Conservation (phyloP, 2,329 filamentous ascomycete genomes). For the Pseudogymnoascus sp. region DNA sequence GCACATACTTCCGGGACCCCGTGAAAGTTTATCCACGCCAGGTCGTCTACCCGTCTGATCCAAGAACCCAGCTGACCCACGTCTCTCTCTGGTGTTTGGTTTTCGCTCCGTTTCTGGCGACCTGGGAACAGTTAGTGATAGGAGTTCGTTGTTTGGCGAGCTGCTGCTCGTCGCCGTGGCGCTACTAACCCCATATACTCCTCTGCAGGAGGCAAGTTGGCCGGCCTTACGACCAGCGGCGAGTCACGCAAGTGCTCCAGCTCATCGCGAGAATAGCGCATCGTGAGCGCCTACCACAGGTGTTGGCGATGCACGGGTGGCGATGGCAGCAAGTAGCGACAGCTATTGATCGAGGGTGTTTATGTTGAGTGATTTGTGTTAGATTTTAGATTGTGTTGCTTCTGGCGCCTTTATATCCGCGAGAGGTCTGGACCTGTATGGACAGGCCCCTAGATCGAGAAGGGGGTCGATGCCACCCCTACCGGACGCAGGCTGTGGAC, state of each 20-base stretch:
- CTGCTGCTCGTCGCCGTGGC: background rate
- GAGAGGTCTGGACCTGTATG: background rate
- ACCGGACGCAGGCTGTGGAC: background rate
- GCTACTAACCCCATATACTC: conserved; percentile 84
- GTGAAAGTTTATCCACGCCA: conserved; percentile 43
- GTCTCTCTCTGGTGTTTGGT: conserved; percentile 8
- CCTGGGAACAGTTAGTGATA: background rate
- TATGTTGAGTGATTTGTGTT: background rate
- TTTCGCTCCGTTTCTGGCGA: background rate
- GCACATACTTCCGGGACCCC: conserved; percentile 48
- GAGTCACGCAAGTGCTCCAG: conserved; percentile 70
- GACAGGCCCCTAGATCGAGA: conserved; percentile 2
- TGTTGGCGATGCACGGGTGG: background rate
- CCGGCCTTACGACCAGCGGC: conserved; percentile 73
- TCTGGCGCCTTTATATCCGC: background rate
- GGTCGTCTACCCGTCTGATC: conserved; percentile 39
- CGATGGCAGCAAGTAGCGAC: background rate
- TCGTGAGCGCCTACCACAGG: conserved; percentile 14
- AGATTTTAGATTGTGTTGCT: background rate
- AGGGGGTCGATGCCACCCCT: conserved; percentile 4
- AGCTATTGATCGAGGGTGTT: background rate
- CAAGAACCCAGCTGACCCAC: conserved; percentile 15
- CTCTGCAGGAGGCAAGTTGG: conserved; percentile 70
- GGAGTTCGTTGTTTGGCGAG: background rate
- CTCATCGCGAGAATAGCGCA: conserved; percentile 63